Percentiles rank a stretch among this genome's conserved stretches.
Conservation (phyloP, 768 basidiomycete species). For the Calocera cornea region DNA sequence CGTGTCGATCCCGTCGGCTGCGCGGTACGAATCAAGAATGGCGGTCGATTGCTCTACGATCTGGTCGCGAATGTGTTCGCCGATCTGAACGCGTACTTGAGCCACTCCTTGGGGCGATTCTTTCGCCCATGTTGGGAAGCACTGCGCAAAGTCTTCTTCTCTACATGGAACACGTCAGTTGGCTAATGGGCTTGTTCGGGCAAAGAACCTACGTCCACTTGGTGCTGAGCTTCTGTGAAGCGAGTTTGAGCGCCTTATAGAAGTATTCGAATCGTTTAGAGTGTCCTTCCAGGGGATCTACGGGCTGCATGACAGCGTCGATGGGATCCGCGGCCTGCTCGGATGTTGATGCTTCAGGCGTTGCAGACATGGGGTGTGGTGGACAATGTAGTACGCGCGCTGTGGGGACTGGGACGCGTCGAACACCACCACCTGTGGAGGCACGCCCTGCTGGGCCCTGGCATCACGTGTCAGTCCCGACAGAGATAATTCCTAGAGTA, state of each 20-base stretch:
- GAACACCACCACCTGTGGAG: neutral
- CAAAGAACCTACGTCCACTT: neutral
- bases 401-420: neutral
- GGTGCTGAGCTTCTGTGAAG: neutral
- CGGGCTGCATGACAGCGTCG: neutral
- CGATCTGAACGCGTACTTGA: neutral
- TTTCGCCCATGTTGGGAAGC: neutral
- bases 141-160: neutral
- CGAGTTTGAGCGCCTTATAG: neutral
- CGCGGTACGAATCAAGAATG: neutral
- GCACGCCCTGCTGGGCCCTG: no score
- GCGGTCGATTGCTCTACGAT: neutral
- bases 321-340: neutral
- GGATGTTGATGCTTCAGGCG: neutral
- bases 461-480: no score
- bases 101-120: neutral
- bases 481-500: no score
- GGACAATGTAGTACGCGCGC: neutral
- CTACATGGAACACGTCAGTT: neutral
- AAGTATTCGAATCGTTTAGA: conserved; percentile 3
- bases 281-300: neutral
- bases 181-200: neutral
- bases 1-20: neutral
- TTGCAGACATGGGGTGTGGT: neutral
- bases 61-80: neutral